Evolutionary conservation across 768 basidiomycete genomes (phyloP).

Genomic region (Boletus sensibilis): DNA sequence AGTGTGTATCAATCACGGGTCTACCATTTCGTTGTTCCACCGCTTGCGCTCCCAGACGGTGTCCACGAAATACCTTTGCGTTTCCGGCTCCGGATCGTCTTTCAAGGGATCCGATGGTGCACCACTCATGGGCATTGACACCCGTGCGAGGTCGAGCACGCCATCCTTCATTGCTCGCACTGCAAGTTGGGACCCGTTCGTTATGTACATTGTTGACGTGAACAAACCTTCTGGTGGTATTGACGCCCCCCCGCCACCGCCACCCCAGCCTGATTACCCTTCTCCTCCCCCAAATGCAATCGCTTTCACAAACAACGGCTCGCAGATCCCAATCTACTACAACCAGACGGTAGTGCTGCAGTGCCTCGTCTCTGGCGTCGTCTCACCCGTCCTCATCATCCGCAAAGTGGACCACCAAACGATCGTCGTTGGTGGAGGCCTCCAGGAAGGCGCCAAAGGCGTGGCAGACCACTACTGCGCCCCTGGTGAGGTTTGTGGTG

Average conservation of each 20-base stretch:
- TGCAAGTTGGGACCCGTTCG: constrained; percentile 91
- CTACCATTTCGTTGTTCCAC: constrained; percentile 93
- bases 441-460: constrained; percentile 83
- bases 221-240: constrained; percentile 77
- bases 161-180: constrained; percentile 90
- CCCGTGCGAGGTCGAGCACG: constrained; percentile 64
- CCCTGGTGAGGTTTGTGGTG: constrained; percentile 86
- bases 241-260: constrained; percentile 75
- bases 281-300: constrained; percentile 91
- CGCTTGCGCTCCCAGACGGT: constrained; percentile 94
- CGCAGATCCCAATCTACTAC: constrained; percentile 90
- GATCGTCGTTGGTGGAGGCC: constrained; percentile 86
- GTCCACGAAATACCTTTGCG: constrained; percentile 93
- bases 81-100: constrained; percentile 88
- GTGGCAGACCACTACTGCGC: constrained; percentile 81
- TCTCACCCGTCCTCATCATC: constrained; percentile 90
- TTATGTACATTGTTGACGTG: constrained; percentile 97
- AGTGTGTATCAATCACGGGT: constrained; percentile 96
- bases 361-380: constrained; percentile 90
- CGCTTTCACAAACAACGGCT: constrained; percentile 76
- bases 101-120: constrained; percentile 94
- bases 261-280: constrained; percentile 86
- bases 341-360: constrained; percentile 96
- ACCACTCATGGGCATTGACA: constrained; percentile 78
- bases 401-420: constrained; percentile 92